Percentiles rank a stretch among this genome's conserved stretches.
These are phyloP conservation scores for Nigrograna mackinnonii DNA, from an alignment of 2,329 filamentous ascomycete genomes.

Conservation along the genomic window DNA sequence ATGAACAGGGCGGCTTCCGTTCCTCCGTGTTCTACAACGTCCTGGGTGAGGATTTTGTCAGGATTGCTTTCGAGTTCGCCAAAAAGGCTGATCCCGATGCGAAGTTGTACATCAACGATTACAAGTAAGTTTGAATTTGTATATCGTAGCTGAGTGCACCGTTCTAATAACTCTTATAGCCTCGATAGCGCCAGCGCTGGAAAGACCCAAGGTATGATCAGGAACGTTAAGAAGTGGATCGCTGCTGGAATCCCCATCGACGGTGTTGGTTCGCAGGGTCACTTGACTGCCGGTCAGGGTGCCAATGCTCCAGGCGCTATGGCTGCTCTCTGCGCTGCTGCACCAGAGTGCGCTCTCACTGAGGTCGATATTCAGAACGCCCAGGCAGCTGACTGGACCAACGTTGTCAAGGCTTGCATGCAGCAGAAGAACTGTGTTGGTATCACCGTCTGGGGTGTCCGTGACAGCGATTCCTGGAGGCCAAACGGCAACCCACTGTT, in stretches of 20 bases:
- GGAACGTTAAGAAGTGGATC: constrained; percentile 68
- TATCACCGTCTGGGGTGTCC: constrained; percentile 66
- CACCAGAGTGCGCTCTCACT: constrained; percentile 66
- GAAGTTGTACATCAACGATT: constrained; percentile 78
- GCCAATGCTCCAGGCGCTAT: constrained; percentile 52
- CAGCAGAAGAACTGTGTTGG: constrained; percentile 64
- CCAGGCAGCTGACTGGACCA: constrained; percentile 60
- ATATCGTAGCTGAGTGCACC: not conserved
- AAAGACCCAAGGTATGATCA: constrained; percentile 63
- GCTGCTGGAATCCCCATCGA: constrained; percentile 66
- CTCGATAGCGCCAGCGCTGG: constrained; percentile 63
- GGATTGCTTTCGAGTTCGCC: constrained; percentile 72
- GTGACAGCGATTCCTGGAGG: constrained; percentile 53
- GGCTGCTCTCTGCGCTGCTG: constrained; percentile 57
- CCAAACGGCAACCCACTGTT: constrained; percentile 45
- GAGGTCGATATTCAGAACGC: constrained; percentile 70
- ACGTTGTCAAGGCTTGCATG: constrained; percentile 62
- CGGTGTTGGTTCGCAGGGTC: constrained; percentile 64
- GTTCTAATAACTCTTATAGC: constrained; percentile 45
- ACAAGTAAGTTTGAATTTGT: constrained; percentile 40
- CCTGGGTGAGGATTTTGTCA: constrained; percentile 71
- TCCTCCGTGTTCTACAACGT: constrained; percentile 68
- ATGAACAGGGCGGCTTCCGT: constrained; percentile 63
- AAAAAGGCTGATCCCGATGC: constrained; percentile 67
- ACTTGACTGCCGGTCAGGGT: constrained; percentile 55